phyloP scores from a whole-genome alignment of 306 rosid species.

The Arachis hypogaea region DNA sequence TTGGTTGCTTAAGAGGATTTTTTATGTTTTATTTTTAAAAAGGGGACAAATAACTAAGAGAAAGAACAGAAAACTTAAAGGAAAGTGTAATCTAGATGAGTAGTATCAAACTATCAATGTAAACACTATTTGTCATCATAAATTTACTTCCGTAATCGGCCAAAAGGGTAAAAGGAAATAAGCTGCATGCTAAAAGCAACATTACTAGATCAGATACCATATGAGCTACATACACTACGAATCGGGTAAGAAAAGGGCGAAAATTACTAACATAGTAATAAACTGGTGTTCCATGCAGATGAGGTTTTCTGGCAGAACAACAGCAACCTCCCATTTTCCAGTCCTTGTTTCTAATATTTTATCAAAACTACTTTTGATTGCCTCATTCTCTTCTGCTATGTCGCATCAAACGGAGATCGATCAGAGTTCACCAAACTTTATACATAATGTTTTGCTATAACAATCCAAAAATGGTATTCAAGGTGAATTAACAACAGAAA shows the following conservation, averaged over 20 bases:
- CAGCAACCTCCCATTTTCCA: constrained; percentile 86
- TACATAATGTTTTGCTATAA: constrained; percentile 12
- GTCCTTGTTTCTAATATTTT: constrained; percentile 40
- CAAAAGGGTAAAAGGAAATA: not conserved
- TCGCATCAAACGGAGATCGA: constrained; percentile 26
- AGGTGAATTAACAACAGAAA: constrained; percentile 23
- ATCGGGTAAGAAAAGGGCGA: constrained; percentile 32
- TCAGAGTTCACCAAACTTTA: constrained; percentile 28
- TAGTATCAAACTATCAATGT: not conserved
- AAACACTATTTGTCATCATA: not conserved
- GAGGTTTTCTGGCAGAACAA: constrained; percentile 81
- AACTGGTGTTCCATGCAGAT: constrained; percentile 69
- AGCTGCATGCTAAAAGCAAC: not conserved
- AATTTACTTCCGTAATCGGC: not conserved
- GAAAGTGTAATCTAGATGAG: not conserved
- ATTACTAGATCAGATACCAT: not conserved
- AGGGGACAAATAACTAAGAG: not conserved
- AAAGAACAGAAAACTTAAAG: not conserved
- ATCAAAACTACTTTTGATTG: constrained; percentile 41
- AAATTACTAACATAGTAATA: constrained; percentile 72
- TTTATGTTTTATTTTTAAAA: no score
- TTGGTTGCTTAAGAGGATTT: not conserved
- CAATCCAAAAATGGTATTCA: constrained; percentile 20
- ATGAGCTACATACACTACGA: constrained; percentile 7
- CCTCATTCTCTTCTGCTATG: constrained; percentile 46